Evolutionary conservation across 1,284 basidiomycete species (phyloP).

Genomic region (Porogramme epimiltina): DNA sequence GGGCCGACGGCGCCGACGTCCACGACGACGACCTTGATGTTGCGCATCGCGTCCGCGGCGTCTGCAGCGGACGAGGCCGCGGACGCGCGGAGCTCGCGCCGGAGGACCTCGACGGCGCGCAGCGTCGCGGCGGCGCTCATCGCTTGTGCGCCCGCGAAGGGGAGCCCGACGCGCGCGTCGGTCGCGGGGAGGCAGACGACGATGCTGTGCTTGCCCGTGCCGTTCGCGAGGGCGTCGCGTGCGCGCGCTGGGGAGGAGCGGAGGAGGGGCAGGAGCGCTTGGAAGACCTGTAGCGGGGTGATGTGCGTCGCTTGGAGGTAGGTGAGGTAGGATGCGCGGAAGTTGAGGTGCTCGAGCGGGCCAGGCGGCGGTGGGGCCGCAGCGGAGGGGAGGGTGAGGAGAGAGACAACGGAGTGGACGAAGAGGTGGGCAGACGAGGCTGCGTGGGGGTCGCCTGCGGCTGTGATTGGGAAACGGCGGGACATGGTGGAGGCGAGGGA

Average conservation of each 20-base stretch:
- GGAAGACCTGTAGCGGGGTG: slow-evolving; percentile 72
- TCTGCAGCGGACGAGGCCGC: slow-evolving; percentile 46
- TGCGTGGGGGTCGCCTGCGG: slow-evolving; percentile 77
- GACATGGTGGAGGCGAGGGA: slow-evolving; percentile 77
- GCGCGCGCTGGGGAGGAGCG: slow-evolving; percentile 58
- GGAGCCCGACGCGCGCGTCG: slow-evolving; percentile 69
- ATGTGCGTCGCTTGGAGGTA: slow-evolving; percentile 74
- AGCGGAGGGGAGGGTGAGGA: slow-evolving; percentile 58
- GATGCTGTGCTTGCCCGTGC: slow-evolving; percentile 58
- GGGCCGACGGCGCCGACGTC: slow-evolving; percentile 63
- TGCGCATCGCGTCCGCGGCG: slow-evolving; percentile 56
- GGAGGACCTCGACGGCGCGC: slow-evolving; percentile 68
- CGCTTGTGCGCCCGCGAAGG: slow-evolving; percentile 65
- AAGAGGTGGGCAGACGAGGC: slow-evolving; percentile 63
- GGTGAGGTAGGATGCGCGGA: slow-evolving; percentile 62
- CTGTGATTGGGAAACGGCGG: slow-evolving; percentile 77
- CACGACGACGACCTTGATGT: slow-evolving; percentile 62
- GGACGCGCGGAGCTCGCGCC: slow-evolving; percentile 61
- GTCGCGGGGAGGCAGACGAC: slow-evolving; percentile 71
- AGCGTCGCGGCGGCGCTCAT: slow-evolving; percentile 75
- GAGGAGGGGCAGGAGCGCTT: slow-evolving; percentile 73
- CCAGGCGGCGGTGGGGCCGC: slow-evolving; percentile 34
- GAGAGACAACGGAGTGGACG: slow-evolving; percentile 71
- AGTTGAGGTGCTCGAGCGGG: slow-evolving; percentile 72
- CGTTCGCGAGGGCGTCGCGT: slow-evolving; percentile 39